Conservation (phyloP, 345 rosid genomes). For the Diplotaxis tenuifolia region DNA sequence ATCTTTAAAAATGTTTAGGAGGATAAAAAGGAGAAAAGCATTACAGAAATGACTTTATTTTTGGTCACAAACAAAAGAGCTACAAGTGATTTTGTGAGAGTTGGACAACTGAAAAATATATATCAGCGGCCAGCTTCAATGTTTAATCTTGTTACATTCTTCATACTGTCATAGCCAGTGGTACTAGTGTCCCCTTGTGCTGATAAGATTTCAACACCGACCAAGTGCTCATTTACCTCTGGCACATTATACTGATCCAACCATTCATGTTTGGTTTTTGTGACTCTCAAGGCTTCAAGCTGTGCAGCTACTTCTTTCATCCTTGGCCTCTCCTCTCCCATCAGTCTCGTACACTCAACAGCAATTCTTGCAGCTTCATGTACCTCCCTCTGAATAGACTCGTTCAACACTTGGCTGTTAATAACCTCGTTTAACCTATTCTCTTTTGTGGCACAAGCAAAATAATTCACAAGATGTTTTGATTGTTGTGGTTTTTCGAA, state of each 20-base stretch:
- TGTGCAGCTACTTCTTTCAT: conserved; percentile 44
- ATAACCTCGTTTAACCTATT: conserved; percentile 17
- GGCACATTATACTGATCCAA: neutral
- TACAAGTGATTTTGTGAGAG: neutral
- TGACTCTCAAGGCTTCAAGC: conserved; percentile 26
- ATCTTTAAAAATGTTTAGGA: neutral
- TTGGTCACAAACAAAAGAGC: neutral
- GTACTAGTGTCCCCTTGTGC: neutral
- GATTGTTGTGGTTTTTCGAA: conserved; percentile 19
- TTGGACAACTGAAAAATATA: neutral
- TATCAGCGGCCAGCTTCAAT: neutral
- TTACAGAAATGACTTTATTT: neutral
- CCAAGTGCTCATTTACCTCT: conserved; percentile 19
- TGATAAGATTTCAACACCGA: conserved; percentile 3
- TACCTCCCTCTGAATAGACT: conserved; percentile 9
- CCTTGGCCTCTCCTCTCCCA: conserved; percentile 24
- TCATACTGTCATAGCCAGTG: conserved; percentile 12
- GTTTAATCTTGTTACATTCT: neutral
- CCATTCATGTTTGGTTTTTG: conserved; percentile 9
- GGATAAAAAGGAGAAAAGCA: neutral
- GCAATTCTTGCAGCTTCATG: conserved; percentile 29
- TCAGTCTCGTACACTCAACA: conserved; percentile 20
- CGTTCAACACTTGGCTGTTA: conserved; percentile 3
- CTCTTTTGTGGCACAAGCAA: conserved; percentile 23
- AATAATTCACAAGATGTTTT: conserved; percentile 32